These are phyloP conservation scores for Solanum hybrid DNA, from an alignment of 305 asterid species.

Conservation along the genomic window DNA sequence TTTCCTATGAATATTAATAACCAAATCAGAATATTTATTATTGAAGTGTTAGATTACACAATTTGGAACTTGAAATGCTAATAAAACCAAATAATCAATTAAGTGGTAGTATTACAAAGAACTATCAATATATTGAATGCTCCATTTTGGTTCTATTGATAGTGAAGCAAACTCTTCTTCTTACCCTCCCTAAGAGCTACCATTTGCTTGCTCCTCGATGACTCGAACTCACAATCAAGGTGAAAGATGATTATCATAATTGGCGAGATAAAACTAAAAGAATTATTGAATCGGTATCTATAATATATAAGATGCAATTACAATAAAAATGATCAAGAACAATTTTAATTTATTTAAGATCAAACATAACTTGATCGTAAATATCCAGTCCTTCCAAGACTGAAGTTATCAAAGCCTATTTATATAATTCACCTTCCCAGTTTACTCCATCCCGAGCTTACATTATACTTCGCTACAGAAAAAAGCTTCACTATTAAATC, in stretches of 20 bases:
- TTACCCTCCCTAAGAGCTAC: background rate
- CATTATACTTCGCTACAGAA: background rate
- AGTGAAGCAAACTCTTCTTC: background rate
- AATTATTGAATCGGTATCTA: background rate
- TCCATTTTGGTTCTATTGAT: background rate
- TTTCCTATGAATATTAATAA: background rate
- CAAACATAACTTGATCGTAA: background rate
- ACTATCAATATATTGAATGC: background rate
- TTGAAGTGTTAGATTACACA: background rate
- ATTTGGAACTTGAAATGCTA: background rate
- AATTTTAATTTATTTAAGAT: too few species aligned
- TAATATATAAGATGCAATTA: background rate
- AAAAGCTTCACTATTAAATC: background rate
- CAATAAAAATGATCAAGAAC: background rate
- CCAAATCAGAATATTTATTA: background rate
- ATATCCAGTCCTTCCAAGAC: background rate
- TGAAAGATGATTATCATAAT: background rate
- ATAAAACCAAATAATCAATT: background rate
- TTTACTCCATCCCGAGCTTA: background rate
- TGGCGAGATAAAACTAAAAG: background rate
- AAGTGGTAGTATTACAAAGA: background rate
- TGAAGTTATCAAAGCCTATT: constrained; percentile 13
- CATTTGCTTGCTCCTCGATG: too few species aligned
- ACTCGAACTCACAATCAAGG: background rate
- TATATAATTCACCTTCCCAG: background rate